These are phyloP conservation scores for Coleophoma cylindrospora DNA, from an alignment of 2,329 filamentous ascomycete species.

Conservation along the genomic window DNA sequence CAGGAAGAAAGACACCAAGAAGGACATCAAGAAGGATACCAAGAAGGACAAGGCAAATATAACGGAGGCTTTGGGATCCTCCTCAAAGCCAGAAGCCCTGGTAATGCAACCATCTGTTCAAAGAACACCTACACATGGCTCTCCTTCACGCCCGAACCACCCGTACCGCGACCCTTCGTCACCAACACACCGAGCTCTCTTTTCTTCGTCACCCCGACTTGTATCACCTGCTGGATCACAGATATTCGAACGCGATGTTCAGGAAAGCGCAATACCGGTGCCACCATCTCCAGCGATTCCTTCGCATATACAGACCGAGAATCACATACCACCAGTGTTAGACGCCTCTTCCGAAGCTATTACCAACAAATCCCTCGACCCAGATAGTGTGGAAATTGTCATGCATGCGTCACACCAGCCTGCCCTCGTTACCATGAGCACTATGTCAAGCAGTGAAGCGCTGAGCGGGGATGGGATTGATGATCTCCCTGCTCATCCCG, in stretches of 20 bases:
- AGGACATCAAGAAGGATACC: conserved; percentile 41
- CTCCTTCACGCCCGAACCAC: conserved; percentile 34
- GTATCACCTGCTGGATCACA: conserved; percentile 73
- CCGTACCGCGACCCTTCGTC: conserved; percentile 40
- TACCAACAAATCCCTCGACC: conserved; percentile 78
- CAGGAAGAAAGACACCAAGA: conserved; percentile 42
- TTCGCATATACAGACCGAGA: conserved; percentile 88
- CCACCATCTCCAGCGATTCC: conserved; percentile 84
- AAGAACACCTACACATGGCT: conserved; percentile 31
- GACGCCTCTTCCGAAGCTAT: conserved; percentile 91
- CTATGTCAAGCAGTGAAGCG: conserved; percentile 33
- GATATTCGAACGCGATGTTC: conserved; percentile 94
- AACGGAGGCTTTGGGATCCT: conserved; percentile 9
- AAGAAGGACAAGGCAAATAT: conserved; percentile 30
- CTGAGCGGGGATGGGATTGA: conserved; percentile 28
- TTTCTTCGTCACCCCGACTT: conserved; percentile 66
- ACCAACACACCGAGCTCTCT: conserved; percentile 61
- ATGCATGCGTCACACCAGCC: conserved; percentile 82
- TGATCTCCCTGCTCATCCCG: conserved; percentile 44
- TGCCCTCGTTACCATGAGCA: conserved; percentile 63
- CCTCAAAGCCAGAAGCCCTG: conserved; percentile 14
- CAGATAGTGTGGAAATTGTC: conserved; percentile 88
- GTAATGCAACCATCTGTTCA: conserved; percentile 18
- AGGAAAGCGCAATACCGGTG: conserved; percentile 64
- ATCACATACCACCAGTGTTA: conserved; percentile 86